These are phyloP conservation scores for Cadophora luteo-olivacea DNA, from an alignment of 2,329 filamentous ascomycete species.

Conservation along the genomic window DNA sequence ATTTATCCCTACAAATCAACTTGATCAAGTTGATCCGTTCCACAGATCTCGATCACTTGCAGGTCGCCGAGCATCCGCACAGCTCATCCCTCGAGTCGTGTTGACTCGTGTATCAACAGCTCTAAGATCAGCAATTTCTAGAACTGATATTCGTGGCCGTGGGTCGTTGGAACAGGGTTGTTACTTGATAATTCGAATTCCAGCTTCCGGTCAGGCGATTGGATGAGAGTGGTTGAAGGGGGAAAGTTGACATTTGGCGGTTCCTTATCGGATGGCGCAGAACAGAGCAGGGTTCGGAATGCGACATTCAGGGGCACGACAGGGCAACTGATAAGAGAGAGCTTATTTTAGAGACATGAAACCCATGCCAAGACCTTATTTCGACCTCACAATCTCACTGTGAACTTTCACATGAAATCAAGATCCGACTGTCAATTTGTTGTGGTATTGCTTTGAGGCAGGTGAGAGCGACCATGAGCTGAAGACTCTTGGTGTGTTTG, in stretches of 20 bases:
- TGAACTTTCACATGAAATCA: background rate
- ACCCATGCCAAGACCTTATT: constrained; percentile 16
- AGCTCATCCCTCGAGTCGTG: background rate
- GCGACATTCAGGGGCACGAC: constrained; percentile 15
- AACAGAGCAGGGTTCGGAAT: constrained; percentile 10
- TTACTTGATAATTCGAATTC: constrained; percentile 2
- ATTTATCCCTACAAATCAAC: constrained; percentile 8
- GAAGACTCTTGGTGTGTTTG: constrained; percentile 3
- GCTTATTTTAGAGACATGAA: constrained; percentile 7
- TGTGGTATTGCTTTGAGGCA: no score
- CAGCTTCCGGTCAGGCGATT: background rate
- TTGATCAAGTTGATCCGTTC: constrained; percentile 12
- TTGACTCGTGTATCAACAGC: background rate
- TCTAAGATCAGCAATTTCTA: constrained; percentile 1
- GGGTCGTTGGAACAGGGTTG: background rate
- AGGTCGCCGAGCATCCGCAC: background rate
- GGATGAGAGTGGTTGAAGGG: background rate
- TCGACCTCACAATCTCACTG: background rate
- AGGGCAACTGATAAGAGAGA: constrained; percentile 13
- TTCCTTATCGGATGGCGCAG: background rate
- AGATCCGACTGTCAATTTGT: no score
- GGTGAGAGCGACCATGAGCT: background rate
- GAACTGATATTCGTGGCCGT: constrained; percentile 13
- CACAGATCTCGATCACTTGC: constrained; percentile 9
- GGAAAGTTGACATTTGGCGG: background rate